Evolutionary conservation across 129 eudicot genomes (phyloP).

Genomic region (Oenanthe sinensis): DNA sequence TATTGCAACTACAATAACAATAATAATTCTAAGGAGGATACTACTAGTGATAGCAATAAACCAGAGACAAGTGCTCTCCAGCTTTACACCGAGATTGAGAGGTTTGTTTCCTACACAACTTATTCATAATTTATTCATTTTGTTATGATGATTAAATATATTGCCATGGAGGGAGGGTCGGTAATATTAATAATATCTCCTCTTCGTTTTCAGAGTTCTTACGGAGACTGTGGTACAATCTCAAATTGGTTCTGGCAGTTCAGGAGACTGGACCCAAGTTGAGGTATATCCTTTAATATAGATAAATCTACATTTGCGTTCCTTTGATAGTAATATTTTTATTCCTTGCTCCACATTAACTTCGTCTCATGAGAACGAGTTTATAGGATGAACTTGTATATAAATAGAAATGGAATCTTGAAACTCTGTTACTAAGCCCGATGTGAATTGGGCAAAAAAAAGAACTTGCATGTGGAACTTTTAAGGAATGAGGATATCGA

Average conservation of each 20-base stretch:
- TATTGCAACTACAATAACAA: slow-evolving; percentile 28
- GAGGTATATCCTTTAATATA: slow-evolving; percentile 42
- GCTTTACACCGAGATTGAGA: slow-evolving; percentile 70
- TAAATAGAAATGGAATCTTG: neutral
- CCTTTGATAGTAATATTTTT: neutral
- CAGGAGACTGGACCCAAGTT: slow-evolving; percentile 69
- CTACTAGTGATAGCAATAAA: slow-evolving; percentile 9
- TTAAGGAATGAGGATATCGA: neutral
- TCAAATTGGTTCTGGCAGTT: slow-evolving; percentile 59
- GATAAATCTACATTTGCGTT: neutral
- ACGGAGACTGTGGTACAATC: slow-evolving; percentile 65
- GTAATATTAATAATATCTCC: neutral
- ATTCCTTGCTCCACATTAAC: neutral
- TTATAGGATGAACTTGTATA: neutral
- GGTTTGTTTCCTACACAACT: slow-evolving; percentile 26
- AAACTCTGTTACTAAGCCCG: neutral
- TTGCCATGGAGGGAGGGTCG: too few species aligned
- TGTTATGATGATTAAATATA: too few species aligned
- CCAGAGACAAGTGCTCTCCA: slow-evolving; percentile 51
- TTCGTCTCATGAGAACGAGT: neutral
- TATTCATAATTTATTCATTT: neutral
- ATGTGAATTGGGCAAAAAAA: neutral
- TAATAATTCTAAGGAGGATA: neutral
- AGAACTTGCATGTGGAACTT: neutral
- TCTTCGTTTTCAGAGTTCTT: slow-evolving; percentile 45